phyloP scores from a whole-genome alignment of 495 filamentous ascomycete genomes.

The Trichocladium antarcticum region DNA sequence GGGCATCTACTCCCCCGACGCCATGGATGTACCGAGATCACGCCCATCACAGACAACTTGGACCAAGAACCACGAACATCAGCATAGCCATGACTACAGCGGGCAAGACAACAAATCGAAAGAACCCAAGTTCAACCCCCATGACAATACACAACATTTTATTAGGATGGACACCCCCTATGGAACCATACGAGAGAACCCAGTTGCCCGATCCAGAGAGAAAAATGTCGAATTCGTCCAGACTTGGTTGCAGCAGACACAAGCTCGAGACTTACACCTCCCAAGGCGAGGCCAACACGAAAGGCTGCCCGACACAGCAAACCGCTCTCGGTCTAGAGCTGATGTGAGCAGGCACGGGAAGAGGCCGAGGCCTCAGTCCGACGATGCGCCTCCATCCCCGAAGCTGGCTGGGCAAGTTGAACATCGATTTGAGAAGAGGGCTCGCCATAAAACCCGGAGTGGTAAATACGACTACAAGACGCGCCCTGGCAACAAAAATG shows the following conservation, averaged over 20 bases:
- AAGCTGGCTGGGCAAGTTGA: background rate
- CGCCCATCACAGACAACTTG: background rate
- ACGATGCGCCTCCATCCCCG: background rate
- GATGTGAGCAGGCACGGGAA: constrained; percentile 11
- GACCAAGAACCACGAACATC: background rate
- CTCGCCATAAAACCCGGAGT: constrained; percentile 50
- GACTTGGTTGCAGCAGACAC: constrained; percentile 28
- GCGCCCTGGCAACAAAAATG: constrained; percentile 29
- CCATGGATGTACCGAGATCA: background rate
- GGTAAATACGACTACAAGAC: constrained; percentile 44
- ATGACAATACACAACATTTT: background rate
- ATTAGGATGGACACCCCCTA: background rate
- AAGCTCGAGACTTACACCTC: constrained; percentile 13
- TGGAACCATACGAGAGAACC: background rate
- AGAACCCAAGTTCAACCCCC: background rate
- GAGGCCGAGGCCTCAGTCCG: constrained; percentile 5
- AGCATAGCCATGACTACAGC: background rate
- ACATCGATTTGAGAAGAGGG: constrained; percentile 43
- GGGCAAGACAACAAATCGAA: background rate
- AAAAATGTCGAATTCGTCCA: constrained; percentile 17
- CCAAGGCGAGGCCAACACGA: constrained; percentile 1
- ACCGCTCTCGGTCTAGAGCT: background rate
- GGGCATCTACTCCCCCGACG: too few species aligned
- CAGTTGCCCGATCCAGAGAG: background rate
- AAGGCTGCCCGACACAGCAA: background rate